A percentile compares a stretch with the other conserved stretches of the same genome.
Evolutionary conservation across 805 yeast genomes (phyloP).

Genomic region (Zygotorulaspora sp.): DNA sequence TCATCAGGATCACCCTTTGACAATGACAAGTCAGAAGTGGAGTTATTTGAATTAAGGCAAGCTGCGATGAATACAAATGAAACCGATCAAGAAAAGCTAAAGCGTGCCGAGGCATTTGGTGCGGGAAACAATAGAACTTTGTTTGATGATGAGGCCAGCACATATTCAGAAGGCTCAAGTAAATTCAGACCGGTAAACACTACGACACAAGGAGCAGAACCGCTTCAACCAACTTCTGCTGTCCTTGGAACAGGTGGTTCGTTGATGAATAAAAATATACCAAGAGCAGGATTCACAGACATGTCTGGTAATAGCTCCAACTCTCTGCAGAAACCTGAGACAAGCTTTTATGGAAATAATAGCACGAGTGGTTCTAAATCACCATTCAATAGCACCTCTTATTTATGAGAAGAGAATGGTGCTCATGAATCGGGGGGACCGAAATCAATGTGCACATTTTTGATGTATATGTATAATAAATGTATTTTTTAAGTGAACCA

Average conservation of each 20-base stretch:
- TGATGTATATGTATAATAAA: too few relatives aligned
- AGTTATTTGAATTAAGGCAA: constrained; percentile 35
- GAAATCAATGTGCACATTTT: too few relatives aligned
- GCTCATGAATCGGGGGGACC: neutral
- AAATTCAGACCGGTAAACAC: constrained; percentile 7
- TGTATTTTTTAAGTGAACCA: too few relatives aligned
- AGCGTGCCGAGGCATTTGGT: constrained; percentile 24
- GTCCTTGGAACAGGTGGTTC: constrained; percentile 22
- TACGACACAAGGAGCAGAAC: constrained; percentile 11
- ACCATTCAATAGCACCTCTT: constrained; percentile 16
- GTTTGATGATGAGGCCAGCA: constrained; percentile 20
- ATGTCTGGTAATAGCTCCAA: constrained; percentile 12
- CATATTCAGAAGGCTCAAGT: constrained; percentile 13
- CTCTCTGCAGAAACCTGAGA: constrained; percentile 31
- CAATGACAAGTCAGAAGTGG: constrained; percentile 28
- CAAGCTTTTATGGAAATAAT: constrained; percentile 24
- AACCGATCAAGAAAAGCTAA: constrained; percentile 28
- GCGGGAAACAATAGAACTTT: constrained; percentile 12
- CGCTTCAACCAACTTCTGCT: constrained; percentile 31
- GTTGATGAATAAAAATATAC: constrained; percentile 11
- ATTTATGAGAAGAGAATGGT: too few relatives aligned
- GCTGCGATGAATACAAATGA: constrained; percentile 37
- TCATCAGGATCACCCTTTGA: constrained; percentile 24
- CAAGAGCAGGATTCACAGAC: constrained; percentile 15
- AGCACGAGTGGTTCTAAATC: constrained; percentile 9